Evolutionary conservation across 768 basidiomycete genomes (phyloP).

Genomic region (Russula earlei): DNA sequence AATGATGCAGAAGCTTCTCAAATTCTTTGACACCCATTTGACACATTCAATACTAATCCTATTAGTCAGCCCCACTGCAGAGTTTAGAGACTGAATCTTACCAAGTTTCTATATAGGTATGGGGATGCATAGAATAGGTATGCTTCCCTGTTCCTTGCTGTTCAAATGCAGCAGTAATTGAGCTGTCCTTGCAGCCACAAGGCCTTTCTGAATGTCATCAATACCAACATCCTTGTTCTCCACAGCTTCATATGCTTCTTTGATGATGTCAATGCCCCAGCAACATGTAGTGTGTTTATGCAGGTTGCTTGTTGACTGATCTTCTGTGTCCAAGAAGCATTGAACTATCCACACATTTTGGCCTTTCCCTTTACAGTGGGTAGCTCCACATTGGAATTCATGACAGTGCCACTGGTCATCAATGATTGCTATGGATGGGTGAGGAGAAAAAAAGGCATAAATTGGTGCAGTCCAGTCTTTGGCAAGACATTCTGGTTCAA

Average conservation of each 20-base stretch:
- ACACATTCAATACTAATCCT: constrained; percentile 22
- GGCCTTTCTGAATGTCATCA: neutral
- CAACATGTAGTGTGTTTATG: neutral
- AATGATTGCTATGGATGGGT: neutral
- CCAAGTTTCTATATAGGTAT: too few species aligned
- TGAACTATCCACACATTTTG: neutral
- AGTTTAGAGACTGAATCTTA: too few species aligned
- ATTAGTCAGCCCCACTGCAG: too few species aligned
- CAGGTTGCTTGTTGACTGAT: neutral
- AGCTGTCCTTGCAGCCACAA: neutral
- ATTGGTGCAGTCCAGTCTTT: neutral
- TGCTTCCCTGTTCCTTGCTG: too few species aligned
- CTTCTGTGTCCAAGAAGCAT: neutral
- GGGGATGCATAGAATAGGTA: too few species aligned
- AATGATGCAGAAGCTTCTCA: constrained; percentile 29
- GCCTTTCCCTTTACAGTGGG: neutral
- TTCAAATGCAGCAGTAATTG: neutral
- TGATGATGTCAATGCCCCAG: neutral
- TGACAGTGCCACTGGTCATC: neutral
- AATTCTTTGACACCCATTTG: constrained; percentile 29
- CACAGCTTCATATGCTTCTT: neutral
- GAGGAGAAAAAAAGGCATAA: neutral
- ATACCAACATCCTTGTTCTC: neutral
- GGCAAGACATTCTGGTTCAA: neutral
- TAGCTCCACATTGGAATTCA: neutral